Evolutionary conservation across 768 basidiomycete species (phyloP).

Genomic region (Clitopilus hobsonii): DNA sequence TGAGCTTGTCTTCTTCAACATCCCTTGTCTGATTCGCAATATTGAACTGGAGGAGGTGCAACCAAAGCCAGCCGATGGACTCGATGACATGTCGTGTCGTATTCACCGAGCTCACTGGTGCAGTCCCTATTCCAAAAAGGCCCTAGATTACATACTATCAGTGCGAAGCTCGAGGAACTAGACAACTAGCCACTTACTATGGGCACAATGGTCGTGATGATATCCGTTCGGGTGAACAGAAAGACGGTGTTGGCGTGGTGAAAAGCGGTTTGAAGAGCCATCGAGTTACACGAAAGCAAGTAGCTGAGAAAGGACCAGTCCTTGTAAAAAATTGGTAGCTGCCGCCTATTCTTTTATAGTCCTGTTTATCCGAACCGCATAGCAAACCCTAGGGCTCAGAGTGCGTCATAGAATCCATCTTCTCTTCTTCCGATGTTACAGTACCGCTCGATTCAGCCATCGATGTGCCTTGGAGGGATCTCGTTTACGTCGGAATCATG

Average conservation of each 20-base stretch:
- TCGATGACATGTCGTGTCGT: slow-evolving; percentile 17
- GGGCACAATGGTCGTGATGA: slow-evolving; percentile 41
- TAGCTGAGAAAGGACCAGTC: too few species aligned
- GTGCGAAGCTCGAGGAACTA: not conserved
- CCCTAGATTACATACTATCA: slow-evolving; percentile 5
- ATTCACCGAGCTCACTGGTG: slow-evolving; percentile 8
- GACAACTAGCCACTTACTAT: slow-evolving; percentile 26
- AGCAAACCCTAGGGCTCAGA: too few species aligned
- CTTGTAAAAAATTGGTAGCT: too few species aligned
- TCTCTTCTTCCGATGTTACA: too few species aligned
- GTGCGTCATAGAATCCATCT: too few species aligned
- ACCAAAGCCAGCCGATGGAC: slow-evolving; percentile 37
- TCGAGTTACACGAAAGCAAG: too few species aligned
- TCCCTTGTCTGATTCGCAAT: slow-evolving; percentile 40
- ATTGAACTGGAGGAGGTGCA: slow-evolving; percentile 40
- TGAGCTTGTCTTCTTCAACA: slow-evolving; percentile 37
- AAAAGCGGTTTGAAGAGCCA: slow-evolving; percentile 1
- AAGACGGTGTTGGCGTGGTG: slow-evolving; percentile 21
- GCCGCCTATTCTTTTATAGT: too few species aligned
- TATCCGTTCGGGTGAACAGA: slow-evolving; percentile 42
- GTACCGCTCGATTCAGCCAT: too few species aligned
- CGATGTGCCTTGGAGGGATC: too few species aligned
- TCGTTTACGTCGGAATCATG: too few species aligned
- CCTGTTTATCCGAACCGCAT: too few species aligned
- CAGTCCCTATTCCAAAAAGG: slow-evolving; percentile 4